These are phyloP conservation scores for Hemerocallis citrina DNA, from an alignment of 106 monocot species.

Conservation along the genomic window DNA sequence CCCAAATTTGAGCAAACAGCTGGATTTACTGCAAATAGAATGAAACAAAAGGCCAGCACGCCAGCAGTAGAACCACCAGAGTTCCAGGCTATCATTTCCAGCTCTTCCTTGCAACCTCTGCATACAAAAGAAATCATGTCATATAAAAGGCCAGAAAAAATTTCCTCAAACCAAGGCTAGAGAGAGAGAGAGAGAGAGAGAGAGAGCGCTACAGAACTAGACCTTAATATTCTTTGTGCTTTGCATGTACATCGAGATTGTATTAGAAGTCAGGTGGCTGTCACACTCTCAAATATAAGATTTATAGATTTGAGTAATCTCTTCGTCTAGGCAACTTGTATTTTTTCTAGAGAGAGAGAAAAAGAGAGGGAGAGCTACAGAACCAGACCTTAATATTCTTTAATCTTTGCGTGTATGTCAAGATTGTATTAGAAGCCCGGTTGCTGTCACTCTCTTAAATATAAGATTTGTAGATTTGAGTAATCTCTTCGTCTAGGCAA, in stretches of 20 bases:
- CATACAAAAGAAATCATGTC: slow-evolving; percentile 9
- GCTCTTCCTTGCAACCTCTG: slow-evolving; percentile 60
- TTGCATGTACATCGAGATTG: slow-evolving; percentile 18
- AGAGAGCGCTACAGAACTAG: slow-evolving; percentile 5
- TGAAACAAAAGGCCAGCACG: slow-evolving; percentile 35
- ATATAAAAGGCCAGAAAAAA: slow-evolving; percentile 6
- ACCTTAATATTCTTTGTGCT: slow-evolving; percentile 47
- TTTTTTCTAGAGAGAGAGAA: too few relatives aligned
- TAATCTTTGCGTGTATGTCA: too few relatives aligned
- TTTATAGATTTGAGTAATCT: too few relatives aligned
- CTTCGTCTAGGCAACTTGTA: too few relatives aligned
- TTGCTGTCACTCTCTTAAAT: too few relatives aligned
- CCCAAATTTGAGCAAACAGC: slow-evolving; percentile 47
- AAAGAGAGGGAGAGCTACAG: too few relatives aligned
- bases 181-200: slow-evolving; percentile 1
- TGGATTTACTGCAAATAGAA: slow-evolving; percentile 47
- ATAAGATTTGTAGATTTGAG: too few relatives aligned
- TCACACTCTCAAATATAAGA: slow-evolving; percentile 27
- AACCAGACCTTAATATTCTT: too few relatives aligned
- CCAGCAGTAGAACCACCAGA: slow-evolving; percentile 16
- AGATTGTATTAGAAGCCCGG: too few relatives aligned
- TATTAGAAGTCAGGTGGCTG: slow-evolving; percentile 42
- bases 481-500: slow-evolving; percentile 13
- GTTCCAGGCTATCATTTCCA: slow-evolving; percentile 45
- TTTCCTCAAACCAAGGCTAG: not conserved